Base-by-base conservation (phyloP, 2,329 filamentous ascomycete species). In the Macrophomina tecta region DNA sequence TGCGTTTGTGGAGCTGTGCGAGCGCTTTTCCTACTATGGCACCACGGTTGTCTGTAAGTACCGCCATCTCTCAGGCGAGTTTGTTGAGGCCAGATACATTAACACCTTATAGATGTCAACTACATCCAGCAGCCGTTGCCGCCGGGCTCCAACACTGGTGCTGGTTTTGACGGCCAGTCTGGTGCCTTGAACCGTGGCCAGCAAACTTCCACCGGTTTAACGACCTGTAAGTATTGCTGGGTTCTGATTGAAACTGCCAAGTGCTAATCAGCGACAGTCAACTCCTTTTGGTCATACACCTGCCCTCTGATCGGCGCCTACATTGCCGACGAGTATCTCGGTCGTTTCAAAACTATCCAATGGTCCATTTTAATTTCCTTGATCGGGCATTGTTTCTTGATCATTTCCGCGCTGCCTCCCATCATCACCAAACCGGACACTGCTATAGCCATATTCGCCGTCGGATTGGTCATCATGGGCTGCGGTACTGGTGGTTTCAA, bases 21-120 rank as follows among this genome's bases (percentile, higher is more conserved):
- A 93, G 80, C 88, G 90, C 58, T 92, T 91, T 79, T 90, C 88
- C 14, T 93, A 92, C 85, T 92, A 93, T 73, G 91, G 90, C 65
- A 89, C 88, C 4, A 85, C 87, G 51, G 84, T 89, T 38, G 82
- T 91, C 36, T 91, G 89, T 86, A 82, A 70, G 82, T 82, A 40
- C 40, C 18, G 42, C 48, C 38, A 30, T 36, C 32, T 12, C 11
- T 1, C n/a, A 23, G 1, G 1, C 30, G 16, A n/a, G 28, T 49
- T 4, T 28, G 3, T 8, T 16, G 16, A 5, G 6, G 12, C 23
- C 34, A 45, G 42, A 5, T 45, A 46, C 55, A 55, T 67, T 60
- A 16, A 61, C 64, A 38, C 7, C n/a, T 5, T 4, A 2, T n/a
- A 79, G 77, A 79, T 71, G 77, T 76, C 68, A 80, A 80, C 72